Evolutionary conservation across 495 filamentous ascomycete genomes (phyloP), one percentile per base, ranked within the genome.

Genomic region (Lophium mytilinum): DNA sequence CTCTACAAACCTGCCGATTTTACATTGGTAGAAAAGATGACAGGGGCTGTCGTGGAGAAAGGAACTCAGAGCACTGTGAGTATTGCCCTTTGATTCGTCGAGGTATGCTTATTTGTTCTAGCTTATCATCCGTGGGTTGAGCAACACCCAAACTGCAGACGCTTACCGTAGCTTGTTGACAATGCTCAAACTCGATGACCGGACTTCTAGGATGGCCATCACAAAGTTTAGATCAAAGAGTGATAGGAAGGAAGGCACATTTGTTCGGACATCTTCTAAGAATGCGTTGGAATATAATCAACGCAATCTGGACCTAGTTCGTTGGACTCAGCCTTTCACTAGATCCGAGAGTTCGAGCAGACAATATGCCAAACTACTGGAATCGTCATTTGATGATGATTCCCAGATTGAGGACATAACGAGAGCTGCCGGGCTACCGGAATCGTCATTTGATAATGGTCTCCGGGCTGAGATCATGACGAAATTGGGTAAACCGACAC

Each of bases 161-260:
- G 62, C 62, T n/a, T n/a, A 52, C 24, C 62, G 62, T 11, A 48
- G 42, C 17, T 41, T 64, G 8, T 24, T 64, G 7, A 37, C 33
- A 30, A 21, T 64, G 42, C 57, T 64, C 17, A 52, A 53, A 5
- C 12, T 60, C n/a, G 17, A 58, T 5, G 4, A 41, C 0, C 3
- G 36, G 10, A n/a, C 41, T 11, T 12, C 47, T 30, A 36, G 33
- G n/a, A 17, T 15, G 14, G 45, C 45, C 33, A 18, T 48, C 14
- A 14, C 21, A 11, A 48, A 15, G 21, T 54, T 21, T 33, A 57
- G 15, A 47, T 41, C 8, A 56, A 33, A 19, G 19, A 15, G 9
- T 14, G 33, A 24, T 37, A 57, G 6, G 52, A 34, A n/a, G 33
- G 30, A 45, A 41, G 39, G 11, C 18, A 53, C 4, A 42, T 17